phyloP scores from a whole-genome alignment of 352 stramenopile genomes.

The Pythium pectinolyticum region DNA sequence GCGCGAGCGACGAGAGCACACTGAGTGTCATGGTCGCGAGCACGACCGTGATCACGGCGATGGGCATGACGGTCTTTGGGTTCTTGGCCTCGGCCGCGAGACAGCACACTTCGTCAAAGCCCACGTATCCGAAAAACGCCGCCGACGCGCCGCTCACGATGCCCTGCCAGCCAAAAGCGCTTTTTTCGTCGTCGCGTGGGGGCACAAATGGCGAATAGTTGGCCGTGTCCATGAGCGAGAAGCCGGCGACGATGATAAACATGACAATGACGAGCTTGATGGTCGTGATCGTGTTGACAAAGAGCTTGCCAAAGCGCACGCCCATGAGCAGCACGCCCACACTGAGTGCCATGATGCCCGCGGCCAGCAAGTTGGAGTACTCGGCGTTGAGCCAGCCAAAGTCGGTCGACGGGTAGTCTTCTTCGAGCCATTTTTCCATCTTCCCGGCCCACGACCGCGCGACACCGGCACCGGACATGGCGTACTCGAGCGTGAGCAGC shows the following conservation, averaged over 20 bases:
- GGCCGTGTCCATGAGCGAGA: conserved; percentile 66
- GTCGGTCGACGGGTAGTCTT: conserved; percentile 36
- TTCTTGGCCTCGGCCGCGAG: conserved; percentile 78
- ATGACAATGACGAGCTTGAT: conserved; percentile 82
- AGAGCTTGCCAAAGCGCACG: conserved; percentile 83
- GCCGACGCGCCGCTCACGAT: conserved; percentile 79
- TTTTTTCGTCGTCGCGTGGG: conserved; percentile 23
- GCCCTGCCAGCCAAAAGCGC: conserved; percentile 42
- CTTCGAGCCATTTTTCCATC: conserved; percentile 59
- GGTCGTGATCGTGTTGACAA: conserved; percentile 83
- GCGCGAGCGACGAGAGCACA: conserved; percentile 71
- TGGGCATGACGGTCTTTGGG: conserved; percentile 71
- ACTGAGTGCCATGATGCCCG: conserved; percentile 64
- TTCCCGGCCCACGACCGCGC: conserved; percentile 91
- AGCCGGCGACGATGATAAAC: conserved; percentile 91
- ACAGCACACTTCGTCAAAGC: conserved; percentile 94
- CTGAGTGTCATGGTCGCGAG: conserved; percentile 67
- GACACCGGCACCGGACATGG: conserved; percentile 87
- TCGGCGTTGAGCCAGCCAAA: conserved; percentile 57
- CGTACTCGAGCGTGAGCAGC: conserved; percentile 90
- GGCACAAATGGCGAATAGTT: conserved; percentile 89
- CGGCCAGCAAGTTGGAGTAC: conserved; percentile 55
- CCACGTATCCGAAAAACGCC: conserved; percentile 93
- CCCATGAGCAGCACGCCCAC: conserved; percentile 73
- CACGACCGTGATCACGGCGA: conserved; percentile 82